Percentiles rank a stretch among this genome's conserved stretches.
phyloP scores from a whole-genome alignment of 495 filamentous ascomycete species.

The Penicillium bovifimosum region DNA sequence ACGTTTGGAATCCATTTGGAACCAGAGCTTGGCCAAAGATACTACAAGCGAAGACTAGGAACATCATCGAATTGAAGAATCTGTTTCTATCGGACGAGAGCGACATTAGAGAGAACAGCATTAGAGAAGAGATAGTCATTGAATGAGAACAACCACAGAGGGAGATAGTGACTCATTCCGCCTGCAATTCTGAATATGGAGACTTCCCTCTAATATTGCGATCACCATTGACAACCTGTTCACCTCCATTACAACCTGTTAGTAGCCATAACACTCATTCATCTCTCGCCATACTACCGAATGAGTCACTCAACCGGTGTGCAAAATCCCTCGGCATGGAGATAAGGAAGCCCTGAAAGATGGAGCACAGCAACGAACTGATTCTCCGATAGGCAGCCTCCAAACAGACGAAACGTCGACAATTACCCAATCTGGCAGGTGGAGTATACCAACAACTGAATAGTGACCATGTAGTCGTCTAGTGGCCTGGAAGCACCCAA shows the following conservation, averaged over 20 bases:
- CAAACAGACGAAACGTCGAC: not conserved
- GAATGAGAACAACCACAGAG: not conserved
- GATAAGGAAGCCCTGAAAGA: not conserved
- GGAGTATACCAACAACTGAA: not conserved
- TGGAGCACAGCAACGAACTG: not conserved
- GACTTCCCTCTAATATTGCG: not conserved
- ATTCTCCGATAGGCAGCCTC: not conserved
- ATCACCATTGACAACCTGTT: not conserved
- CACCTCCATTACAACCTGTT: not conserved
- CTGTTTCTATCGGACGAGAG: not conserved
- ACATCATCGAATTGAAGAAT: not conserved
- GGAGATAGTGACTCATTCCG: not conserved
- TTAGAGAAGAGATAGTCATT: not conserved
- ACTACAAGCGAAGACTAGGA: not conserved
- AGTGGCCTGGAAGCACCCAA: slow-evolving; percentile 2
- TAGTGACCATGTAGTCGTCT: not conserved
- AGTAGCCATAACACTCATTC: not conserved
- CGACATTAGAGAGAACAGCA: not conserved
- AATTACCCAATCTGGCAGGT: not conserved
- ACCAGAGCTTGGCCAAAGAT: not conserved
- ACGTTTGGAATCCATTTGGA: not conserved
- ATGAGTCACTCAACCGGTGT: slow-evolving; percentile 6
- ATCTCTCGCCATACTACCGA: not conserved
- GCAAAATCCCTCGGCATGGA: not conserved
- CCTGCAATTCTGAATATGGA: not conserved